These are phyloP conservation scores for Russula dissimulans DNA, from an alignment of 768 basidiomycete species.

Conservation along the genomic window DNA sequence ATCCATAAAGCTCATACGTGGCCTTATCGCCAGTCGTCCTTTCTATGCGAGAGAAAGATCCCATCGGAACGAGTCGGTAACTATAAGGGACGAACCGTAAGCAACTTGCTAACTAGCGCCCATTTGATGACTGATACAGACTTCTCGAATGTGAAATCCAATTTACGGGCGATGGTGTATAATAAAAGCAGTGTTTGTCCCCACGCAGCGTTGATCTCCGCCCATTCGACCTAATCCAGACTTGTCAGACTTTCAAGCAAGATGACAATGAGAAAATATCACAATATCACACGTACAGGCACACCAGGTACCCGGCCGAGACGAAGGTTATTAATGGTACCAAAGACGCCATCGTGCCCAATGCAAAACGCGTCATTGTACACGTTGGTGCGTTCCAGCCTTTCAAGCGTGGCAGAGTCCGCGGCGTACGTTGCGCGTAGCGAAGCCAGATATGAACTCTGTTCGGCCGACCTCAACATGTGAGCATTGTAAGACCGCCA, in stretches of 20 bases:
- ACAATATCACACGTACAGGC: conserved; percentile 41
- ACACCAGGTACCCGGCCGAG: conserved; percentile 80
- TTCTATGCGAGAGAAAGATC: conserved; percentile 91
- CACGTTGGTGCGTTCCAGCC: conserved; percentile 85
- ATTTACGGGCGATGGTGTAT: conserved; percentile 85
- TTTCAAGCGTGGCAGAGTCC: conserved; percentile 68
- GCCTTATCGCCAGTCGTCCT: conserved; percentile 72
- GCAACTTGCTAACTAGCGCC: not conserved
- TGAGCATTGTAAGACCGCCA: conserved; percentile 76
- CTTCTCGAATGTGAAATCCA: conserved; percentile 84
- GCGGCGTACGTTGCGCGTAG: conserved; percentile 71
- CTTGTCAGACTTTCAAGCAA: conserved; percentile 7
- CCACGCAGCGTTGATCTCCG: conserved; percentile 98
- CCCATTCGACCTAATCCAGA: conserved; percentile 76
- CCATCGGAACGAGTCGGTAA: conserved; percentile 87
- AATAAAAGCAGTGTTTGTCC: conserved; percentile 88
- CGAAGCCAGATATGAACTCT: conserved; percentile 59
- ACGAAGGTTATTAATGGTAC: conserved; percentile 94
- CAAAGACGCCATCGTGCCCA: conserved; percentile 89
- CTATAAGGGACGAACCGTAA: conserved; percentile 32
- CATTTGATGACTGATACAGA: conserved; percentile 29
- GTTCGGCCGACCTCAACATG: conserved; percentile 51
- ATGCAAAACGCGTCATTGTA: conserved; percentile 96
- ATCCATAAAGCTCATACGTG: conserved; percentile 87
- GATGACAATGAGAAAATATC: not conserved